A percentile compares a stretch with the other conserved stretches of the same genome.
phyloP scores from a whole-genome alignment of 768 basidiomycete genomes.

The Trametes cubensis region DNA sequence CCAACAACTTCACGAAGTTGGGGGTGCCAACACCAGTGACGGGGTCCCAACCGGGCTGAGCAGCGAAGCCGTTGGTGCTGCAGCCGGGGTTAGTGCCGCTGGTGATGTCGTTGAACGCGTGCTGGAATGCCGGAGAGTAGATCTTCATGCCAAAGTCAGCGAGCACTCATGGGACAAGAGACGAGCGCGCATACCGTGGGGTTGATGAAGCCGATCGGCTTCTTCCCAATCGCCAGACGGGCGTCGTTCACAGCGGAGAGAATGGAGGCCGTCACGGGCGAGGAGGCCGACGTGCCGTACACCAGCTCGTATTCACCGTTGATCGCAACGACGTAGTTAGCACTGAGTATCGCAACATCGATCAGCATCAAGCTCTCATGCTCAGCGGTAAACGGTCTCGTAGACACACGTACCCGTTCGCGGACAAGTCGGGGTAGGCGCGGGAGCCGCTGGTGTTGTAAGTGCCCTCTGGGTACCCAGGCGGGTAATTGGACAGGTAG shows the following conservation, averaged over 20 bases:
- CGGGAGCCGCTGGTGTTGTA: conserved; percentile 41
- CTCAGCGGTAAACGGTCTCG: not conserved
- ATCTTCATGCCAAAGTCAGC: conserved; percentile 12
- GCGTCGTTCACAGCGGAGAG: conserved; percentile 43
- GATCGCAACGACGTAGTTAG: conserved; percentile 37
- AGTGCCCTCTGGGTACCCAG: conserved; percentile 35
- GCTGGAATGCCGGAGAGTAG: conserved; percentile 25
- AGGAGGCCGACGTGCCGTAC: conserved; percentile 42
- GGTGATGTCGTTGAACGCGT: conserved; percentile 39
- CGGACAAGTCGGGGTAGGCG: conserved; percentile 38
- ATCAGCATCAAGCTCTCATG: not conserved
- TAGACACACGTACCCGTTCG: conserved; percentile 34
- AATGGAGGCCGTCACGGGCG: conserved; percentile 39
- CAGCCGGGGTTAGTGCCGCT: conserved; percentile 40
- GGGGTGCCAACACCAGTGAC: conserved; percentile 41
- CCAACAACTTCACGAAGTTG: conserved; percentile 29
- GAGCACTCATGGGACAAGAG: not conserved
- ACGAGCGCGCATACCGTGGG: conserved; percentile 52
- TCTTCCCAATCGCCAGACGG: conserved; percentile 38
- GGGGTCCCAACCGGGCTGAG: conserved; percentile 39
- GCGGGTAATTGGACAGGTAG: conserved; percentile 38
- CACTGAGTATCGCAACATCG: conserved; percentile 21
- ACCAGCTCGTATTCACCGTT: conserved; percentile 36
- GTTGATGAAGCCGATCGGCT: conserved; percentile 53
- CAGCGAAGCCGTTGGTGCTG: conserved; percentile 39